Percentiles rank a stretch among this genome's conserved stretches.
Conservation (phyloP, 305 asterid genomes). For the Withania somnifera region DNA sequence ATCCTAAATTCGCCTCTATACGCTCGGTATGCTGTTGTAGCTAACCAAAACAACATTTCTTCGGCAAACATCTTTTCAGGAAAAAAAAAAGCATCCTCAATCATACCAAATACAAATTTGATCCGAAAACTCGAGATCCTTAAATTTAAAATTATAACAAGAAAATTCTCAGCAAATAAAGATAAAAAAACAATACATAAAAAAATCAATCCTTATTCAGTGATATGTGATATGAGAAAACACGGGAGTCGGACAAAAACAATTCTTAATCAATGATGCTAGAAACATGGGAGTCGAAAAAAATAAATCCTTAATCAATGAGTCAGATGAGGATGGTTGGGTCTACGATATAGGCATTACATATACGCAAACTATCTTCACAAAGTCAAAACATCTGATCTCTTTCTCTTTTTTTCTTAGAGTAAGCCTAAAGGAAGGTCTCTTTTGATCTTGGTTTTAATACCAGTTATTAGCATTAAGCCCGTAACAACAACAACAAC, state of each 20-base stretch:
- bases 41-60: not conserved
- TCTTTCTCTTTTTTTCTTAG: not conserved
- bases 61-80: not conserved
- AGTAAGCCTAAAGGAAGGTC: not conserved
- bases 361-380: not conserved
- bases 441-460: not conserved
- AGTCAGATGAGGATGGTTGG: not conserved
- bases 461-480: not conserved
- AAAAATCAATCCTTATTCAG: not conserved
- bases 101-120: not conserved
- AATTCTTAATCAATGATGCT: not conserved
- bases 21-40: not conserved
- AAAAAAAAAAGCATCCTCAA: not conserved
- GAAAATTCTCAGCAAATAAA: not conserved
- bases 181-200: not conserved
- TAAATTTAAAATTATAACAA: not conserved
- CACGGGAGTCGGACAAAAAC: not conserved
- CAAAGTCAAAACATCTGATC: not conserved
- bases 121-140: not conserved
- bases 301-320: not conserved
- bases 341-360: not conserved
- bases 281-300: not conserved
- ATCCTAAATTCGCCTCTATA: no score
- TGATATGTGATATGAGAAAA: not conserved
- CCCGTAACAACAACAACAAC: no score